phyloP scores from a whole-genome alignment of 2,329 filamentous ascomycete species.

The Thermoascus crustaceus region DNA sequence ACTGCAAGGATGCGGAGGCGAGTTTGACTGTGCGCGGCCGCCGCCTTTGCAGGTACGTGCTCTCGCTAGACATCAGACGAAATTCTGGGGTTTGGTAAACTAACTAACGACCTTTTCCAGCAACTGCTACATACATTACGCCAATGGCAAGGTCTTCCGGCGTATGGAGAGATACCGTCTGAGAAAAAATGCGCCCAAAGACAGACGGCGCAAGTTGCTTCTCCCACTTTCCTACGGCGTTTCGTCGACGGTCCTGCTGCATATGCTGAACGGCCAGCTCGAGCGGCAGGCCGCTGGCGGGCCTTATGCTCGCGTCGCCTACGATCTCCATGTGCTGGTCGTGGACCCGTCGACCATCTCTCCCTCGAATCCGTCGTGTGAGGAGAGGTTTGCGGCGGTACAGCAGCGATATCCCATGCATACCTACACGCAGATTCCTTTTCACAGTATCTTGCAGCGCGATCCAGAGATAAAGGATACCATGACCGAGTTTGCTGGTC shows the following conservation, averaged over 20 bases:
- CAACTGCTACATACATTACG: slow-evolving; percentile 69
- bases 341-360: slow-evolving; percentile 34
- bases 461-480: slow-evolving; percentile 26
- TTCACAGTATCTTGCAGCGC: slow-evolving; percentile 54
- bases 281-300: slow-evolving; percentile 57
- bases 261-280: slow-evolving; percentile 65
- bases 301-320: slow-evolving; percentile 54
- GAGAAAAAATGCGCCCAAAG: slow-evolving; percentile 25
- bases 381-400: slow-evolving; percentile 37
- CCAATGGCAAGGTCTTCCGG: slow-evolving; percentile 71
- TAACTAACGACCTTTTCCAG: slow-evolving; percentile 33
- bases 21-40: slow-evolving; percentile 50
- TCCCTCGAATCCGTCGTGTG: slow-evolving; percentile 12
- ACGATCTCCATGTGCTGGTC: slow-evolving; percentile 47
- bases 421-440: slow-evolving; percentile 52
- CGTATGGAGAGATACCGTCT: slow-evolving; percentile 61
- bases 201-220: slow-evolving; percentile 51
- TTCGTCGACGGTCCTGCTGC: slow-evolving; percentile 68
- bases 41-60: slow-evolving; percentile 50
- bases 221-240: slow-evolving; percentile 76
- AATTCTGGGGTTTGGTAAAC: slow-evolving; percentile 3
- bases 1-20: slow-evolving; percentile 47
- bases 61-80: not conserved
- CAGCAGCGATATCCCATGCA: slow-evolving; percentile 58
- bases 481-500: slow-evolving; percentile 23